Base-by-base conservation (phyloP, 2,329 filamentous ascomycete species). In the Didymosphaeria variabile region DNA sequence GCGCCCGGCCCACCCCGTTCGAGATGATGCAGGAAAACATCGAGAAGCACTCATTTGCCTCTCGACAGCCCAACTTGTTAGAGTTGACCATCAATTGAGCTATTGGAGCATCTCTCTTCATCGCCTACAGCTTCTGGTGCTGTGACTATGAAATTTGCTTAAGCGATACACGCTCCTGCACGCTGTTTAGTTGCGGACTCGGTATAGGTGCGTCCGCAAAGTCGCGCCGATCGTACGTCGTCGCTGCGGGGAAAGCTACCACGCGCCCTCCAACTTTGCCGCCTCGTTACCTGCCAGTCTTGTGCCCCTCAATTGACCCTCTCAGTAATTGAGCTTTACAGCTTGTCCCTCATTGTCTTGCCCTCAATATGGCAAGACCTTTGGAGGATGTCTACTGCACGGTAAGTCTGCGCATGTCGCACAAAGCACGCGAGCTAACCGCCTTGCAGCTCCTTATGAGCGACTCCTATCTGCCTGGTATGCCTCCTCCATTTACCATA, bases 381-480 rank as follows among this genome's bases (percentile, higher is more conserved):
- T 77, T 79, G 63, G 85, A 86, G 76, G 86, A 88, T 79, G 87
- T 88, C 58, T 90, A 90, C 77, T 88, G 86, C 80, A 90, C 88
- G 72, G 88, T 89, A 77, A 68, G 83, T 50, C 34, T 23, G 17
- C 26, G 21, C 31, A 52, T 23, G 61, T 65, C 55, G 58, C 57
- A 66, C 61, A 66, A 53, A 57, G 51, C 64, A 70, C 62, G 58
- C 70, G 66, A 72, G 63, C 69, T 71, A 57, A 73, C 70, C 57
- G 50, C 65, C 55, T 55, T 54, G 73, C 80, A 97, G 94, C 91
- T 99, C 79, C 88, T 98, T 59, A 84, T 97, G 82, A 97, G 88
- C 82, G 94, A 99, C 81, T 87, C 87, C 65, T 99, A 99, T 80
- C 87, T 99, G 54, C 94, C 95, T 78, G 94, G 94, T 96, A 84